Base-by-base conservation (phyloP, 1,284 basidiomycete genomes). In the Stygiomarasmius scandens region DNA sequence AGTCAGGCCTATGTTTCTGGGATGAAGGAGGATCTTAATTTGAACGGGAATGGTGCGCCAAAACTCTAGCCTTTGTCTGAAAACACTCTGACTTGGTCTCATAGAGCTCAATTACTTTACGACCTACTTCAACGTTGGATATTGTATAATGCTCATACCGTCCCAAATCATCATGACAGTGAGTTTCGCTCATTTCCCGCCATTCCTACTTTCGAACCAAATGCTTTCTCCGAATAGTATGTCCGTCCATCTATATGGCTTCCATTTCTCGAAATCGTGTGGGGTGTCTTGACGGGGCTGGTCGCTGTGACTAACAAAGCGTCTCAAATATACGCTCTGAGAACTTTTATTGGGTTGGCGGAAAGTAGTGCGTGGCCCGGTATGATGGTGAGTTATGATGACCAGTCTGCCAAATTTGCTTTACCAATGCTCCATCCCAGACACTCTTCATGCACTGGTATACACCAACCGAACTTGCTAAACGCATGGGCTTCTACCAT, bases 1-100 rank as follows among this genome's bases (percentile, higher is more conserved):
- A 71, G 73, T 54, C 80, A 82, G 61, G 79, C 80, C 3, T 84
- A 85, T 63, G 83, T 87, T n/a, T 84, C 82, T 2, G 87, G 86
- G 2, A 86, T 89, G 85, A 80, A 78, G 58, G 83, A 87, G 64
- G 84, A 85, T 48, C 75, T 87, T 24, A 60, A 74, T 56, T 79
- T 87, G 74, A 67, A 74, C 48, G 83, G 83, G 9, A 81, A 80
- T 58, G 58, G 58, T 59, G 24, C 22, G 49, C 32, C 8, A 14
- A 32, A 32, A 12, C 29, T 32, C 5, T 36, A 5, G 11, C 10
- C 14, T 5, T 47, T 43, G 12, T 20, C 38, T 41, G 14, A 41
- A 8, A n/a, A 5, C 16, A 16, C 4, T 19, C 11, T 41, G 38
- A 4, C 11, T 19, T 41, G 38, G n/a, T 14, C 12, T 16, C 29